A percentile compares a stretch with the other conserved stretches of the same genome.
Conservation (phyloP, 2,329 filamentous ascomycete genomes). For the Penicillium thymicola region DNA sequence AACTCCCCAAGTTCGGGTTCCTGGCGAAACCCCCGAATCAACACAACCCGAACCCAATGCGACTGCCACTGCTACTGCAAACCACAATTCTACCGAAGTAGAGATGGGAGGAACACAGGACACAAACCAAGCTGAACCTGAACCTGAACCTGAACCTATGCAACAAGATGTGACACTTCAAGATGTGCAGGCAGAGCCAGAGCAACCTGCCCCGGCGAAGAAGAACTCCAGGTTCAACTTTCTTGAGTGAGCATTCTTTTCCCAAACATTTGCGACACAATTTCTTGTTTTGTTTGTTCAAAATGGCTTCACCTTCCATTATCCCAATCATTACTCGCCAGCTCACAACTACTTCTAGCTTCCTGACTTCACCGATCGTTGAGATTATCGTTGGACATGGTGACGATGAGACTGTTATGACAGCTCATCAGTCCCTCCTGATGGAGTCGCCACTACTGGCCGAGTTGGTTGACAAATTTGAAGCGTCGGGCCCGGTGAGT, state of each 20-base stretch:
- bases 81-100: slow-evolving; percentile 20
- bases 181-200: slow-evolving; percentile 19
- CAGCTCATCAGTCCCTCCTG: slow-evolving; percentile 76
- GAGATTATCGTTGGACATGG: slow-evolving; percentile 63
- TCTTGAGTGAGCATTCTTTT: slow-evolving; percentile 27
- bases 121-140: slow-evolving; percentile 11
- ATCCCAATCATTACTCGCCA: neutral
- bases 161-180: slow-evolving; percentile 21
- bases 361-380: slow-evolving; percentile 67
- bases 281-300: neutral
- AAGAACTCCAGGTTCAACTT: slow-evolving; percentile 26
- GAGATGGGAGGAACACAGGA: slow-evolving; percentile 26
- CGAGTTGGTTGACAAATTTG: slow-evolving; percentile 60
- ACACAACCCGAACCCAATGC: neutral
- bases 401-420: slow-evolving; percentile 61
- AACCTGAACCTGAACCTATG: slow-evolving; percentile 15
- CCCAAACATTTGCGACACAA: neutral
- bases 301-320: neutral
- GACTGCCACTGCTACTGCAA: slow-evolving; percentile 9
- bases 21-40: neutral
- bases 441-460: slow-evolving; percentile 71
- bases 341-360: slow-evolving; percentile 34
- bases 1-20: slow-evolving; percentile 19
- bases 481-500: slow-evolving; percentile 59
- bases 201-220: slow-evolving; percentile 13